phyloP scores from a whole-genome alignment of 2,329 filamentous ascomycete genomes.

The Phialophora chinensis region DNA sequence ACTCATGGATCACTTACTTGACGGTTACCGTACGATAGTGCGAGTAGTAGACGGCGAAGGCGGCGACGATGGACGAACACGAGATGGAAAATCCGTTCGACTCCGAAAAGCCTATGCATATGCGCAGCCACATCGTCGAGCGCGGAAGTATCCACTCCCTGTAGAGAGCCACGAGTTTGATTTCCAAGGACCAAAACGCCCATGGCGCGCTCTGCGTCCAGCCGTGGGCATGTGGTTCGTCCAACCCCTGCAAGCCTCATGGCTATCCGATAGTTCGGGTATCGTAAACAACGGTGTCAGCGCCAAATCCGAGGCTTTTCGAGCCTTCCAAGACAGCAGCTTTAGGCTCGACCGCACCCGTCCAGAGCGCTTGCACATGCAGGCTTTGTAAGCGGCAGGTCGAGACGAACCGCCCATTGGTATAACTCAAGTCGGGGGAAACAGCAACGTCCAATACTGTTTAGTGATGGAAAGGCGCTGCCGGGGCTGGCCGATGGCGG shows the following conservation, averaged over 20 bases:
- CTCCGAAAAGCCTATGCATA: neutral
- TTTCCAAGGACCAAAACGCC: neutral
- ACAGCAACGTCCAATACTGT: neutral
- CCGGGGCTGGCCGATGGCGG: neutral
- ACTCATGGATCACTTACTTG: neutral
- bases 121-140: neutral
- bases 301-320: neutral
- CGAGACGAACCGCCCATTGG: neutral
- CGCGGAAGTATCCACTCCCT: neutral
- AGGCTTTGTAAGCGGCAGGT: conserved; percentile 2
- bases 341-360: neutral
- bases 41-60: neutral
- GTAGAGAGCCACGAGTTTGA: neutral
- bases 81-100: neutral
- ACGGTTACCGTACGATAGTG: neutral
- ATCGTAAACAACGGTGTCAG: neutral
- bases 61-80: neutral
- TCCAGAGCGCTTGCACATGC: neutral
- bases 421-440: neutral
- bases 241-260: conserved; percentile 3
- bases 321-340: neutral
- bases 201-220: neutral
- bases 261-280: conserved; percentile 11
- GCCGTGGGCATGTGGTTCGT: neutral
- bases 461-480: neutral